Base-by-base conservation (phyloP, 2,329 filamentous ascomycete species). In the Aaosphaeria arxii region DNA sequence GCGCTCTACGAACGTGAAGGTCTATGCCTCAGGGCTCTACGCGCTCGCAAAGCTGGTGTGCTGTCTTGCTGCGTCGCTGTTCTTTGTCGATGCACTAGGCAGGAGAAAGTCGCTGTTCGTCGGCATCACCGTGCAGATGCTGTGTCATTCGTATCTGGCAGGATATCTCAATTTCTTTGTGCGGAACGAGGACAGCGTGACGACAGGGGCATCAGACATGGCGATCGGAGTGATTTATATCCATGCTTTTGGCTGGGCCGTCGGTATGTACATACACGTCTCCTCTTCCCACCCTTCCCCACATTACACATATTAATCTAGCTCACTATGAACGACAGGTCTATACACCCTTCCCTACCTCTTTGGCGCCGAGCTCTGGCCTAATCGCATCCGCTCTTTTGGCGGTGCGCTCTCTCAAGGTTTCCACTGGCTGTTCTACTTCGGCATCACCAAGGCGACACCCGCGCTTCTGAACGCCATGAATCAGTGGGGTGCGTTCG, bases 201-300 rank as follows among this genome's bases (percentile, higher is more conserved):
- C 65, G 5, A 47, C 53, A 1, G 54, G 54, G 1, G 61, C 73
- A 4, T 68, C 66, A 0, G 56, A 72, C 29, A 71, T 57, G 0
- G 75, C 74, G 4, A 66, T 77, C 28, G 74, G 73, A 0, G 67
- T 71, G 2, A 67, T 77, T 17, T 77, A 74, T 41, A 56, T 76
- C 6, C 74, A 77, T 44, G 74, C 64, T 0, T 74, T 77, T 40
- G 75, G 73, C 4, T 77, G 74, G 51, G 66, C 67, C 17, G 63
- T 70, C 63, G 66, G 66, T 42, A 44, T 29, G 45, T 44, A 2
- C 33, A 9, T 13, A 24, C 17, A 24, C 17, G 17, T 24, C 17
- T 24, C 17, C 17, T 24, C 17, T 24, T 24, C 17, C 17, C 17
- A 24, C 17, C 17, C 17, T 24, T 7, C n/a, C 9, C 17, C 11